These are phyloP conservation scores for Knoxdaviesia capensis DNA, from an alignment of 2,329 filamentous ascomycete species.

Conservation along the genomic window DNA sequence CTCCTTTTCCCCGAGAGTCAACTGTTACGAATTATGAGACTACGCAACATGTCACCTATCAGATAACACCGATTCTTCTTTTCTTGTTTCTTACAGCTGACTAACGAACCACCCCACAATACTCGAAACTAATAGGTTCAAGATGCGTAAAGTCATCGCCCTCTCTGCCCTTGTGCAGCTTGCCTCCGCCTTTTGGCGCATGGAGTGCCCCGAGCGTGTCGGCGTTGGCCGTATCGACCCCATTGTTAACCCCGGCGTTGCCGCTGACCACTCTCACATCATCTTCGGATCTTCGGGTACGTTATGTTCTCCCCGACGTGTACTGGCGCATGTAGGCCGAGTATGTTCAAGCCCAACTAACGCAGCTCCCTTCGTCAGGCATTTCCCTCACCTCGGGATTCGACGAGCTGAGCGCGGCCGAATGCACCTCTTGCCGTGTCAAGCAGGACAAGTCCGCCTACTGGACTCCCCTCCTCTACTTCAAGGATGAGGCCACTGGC, in stretches of 20 bases:
- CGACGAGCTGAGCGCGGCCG: constrained; percentile 33
- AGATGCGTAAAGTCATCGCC: constrained; percentile 6
- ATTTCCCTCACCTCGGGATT: constrained; percentile 25
- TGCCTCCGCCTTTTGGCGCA: constrained; percentile 64
- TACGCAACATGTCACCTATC: too few species aligned
- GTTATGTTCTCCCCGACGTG: constrained; percentile 13
- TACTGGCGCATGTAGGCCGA: background rate
- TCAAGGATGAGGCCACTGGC: constrained; percentile 43
- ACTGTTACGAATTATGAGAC: too few species aligned
- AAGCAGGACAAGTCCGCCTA: constrained; percentile 73
- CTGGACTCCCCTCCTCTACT: constrained; percentile 68
- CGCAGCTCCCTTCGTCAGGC: background rate
- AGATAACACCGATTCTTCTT: too few species aligned
- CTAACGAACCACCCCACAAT: too few species aligned
- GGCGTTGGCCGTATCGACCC: constrained; percentile 61
- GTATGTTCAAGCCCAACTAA: background rate
- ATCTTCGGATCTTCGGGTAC: constrained; percentile 60
- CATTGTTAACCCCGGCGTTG: constrained; percentile 39
- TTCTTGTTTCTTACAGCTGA: too few species aligned
- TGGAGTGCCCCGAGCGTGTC: constrained; percentile 57
- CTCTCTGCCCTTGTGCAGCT: constrained; percentile 13
- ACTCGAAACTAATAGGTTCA: too few species aligned
- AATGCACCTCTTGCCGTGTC: constrained; percentile 68
- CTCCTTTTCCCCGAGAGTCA: too few species aligned
- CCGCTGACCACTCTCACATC: constrained; percentile 49